Evolutionary conservation across 768 basidiomycete genomes (phyloP), one percentile per base, ranked within the genome.

Genomic region (Auricularia sp.): DNA sequence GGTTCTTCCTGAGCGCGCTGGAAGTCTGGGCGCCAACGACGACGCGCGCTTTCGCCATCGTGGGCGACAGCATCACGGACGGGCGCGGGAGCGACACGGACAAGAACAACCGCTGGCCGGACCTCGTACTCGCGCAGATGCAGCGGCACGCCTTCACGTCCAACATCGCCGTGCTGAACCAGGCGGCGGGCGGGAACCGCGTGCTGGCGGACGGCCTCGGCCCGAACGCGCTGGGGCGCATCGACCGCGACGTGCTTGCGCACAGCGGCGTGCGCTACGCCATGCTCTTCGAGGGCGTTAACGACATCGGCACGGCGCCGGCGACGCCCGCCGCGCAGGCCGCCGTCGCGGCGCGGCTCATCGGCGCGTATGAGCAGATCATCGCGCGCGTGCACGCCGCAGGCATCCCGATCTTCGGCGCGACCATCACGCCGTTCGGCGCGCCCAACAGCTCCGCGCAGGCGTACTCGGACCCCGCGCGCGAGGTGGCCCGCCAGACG

Each of bases 11-110:
- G 39, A 80, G 78, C 66, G 77, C 77, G 0, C 73, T 82, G 12
- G 79, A 81, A 62, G 76, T 73, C 1, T 78, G 76, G 73, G 73
- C 74, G 0, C 73, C 77, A 4, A 65, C 65, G 6, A 70, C 67
- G 0, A 68, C 71, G 16, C 68, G 71, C 36, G 70, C 76, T 6
- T 73, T 81, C 34, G 76, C 75, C 36, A 77, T 83, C 64, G 75
- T 83, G 36, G 82, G 82, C 4, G 82, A 83, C 71, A 81, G 80
- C 68, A 80, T 82, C 64, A 83, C 82, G 1, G 82, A 83, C 65
- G 82, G 82, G 18, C 77, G 81, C 36, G 81, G 75, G 42, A 80
- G 78, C 69, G 73, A 72, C 60, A 77, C 74, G 12, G 75, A 83
- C 67, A 68, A 65, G 58, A 82, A 83, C 69, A 75, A 81, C 73